Base-by-base conservation (phyloP, 1,139 yeast species). In the Yamadazyma atmosphaerica region DNA sequence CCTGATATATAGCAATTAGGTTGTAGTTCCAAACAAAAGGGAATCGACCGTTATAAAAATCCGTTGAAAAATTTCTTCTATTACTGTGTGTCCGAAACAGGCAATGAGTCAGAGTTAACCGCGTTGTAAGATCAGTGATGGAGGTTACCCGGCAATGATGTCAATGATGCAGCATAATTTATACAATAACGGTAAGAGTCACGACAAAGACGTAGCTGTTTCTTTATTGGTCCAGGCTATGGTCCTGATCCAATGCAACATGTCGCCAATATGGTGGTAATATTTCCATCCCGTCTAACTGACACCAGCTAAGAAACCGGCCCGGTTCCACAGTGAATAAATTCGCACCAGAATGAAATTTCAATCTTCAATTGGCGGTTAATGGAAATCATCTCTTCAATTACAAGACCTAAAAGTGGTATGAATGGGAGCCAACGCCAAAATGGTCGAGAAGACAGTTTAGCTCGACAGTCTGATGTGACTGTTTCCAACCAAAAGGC, bases 381-480 rank as follows among this genome's bases (percentile, higher is more conserved):
- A 21, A 28, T 28, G 31, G 31, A 28, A 21, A 28, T 28, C 19
- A 28, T 28, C 4, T 28, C 31, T 6, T 28, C 31, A 4, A 4
- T 28, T 9, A 14, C 8, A 28, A 9, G 6, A 6, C 21, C 31
- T 21, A 16, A 15, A 14, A 15, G 21, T 15, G 17, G 31, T 14
- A 28, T 28, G 31, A 28, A 28, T 16, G 31, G 31, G 7, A 13
- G 12, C 17, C 15, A 22, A 7, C 24, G 16, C 23, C n/a, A 13
- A 9, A n/a, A n/a, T n/a, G n/a, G n/a, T n/a, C n/a, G 23, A 13
- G 46, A 46, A 33, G 89, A 83, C 54, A 65, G 68, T n/a, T 64
- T 85, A 11, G 94, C 94, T 0, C 62, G 89, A 37, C 83, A 81
- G 44, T 79, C 88, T 0, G 94, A 86, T 54, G 92, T 81, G 28